phyloP scores from a whole-genome alignment of 2,329 filamentous ascomycete genomes.

The Zymoseptoria pseudotritici region DNA sequence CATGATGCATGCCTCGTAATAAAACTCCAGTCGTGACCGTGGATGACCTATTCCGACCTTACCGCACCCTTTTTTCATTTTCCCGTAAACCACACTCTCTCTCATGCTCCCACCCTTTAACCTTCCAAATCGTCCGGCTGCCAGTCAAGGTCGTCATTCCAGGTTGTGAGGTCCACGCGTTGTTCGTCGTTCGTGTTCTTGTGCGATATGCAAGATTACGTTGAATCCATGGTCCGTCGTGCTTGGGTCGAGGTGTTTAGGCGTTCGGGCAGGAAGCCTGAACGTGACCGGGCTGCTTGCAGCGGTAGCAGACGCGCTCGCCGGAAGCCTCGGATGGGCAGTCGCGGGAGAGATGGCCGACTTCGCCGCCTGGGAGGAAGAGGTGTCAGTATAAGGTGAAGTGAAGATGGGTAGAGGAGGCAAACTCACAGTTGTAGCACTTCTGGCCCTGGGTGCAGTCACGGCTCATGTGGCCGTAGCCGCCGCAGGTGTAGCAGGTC shows the following conservation, averaged over 20 bases:
- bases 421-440: slow-evolving; percentile 87
- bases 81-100: background rate
- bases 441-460: slow-evolving; percentile 99
- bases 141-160: slow-evolving; percentile 26
- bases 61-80: background rate
- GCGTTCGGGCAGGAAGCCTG: slow-evolving; percentile 83
- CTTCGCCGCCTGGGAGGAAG: slow-evolving; percentile 56
- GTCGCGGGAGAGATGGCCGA: slow-evolving; percentile 90
- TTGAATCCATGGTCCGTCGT: slow-evolving; percentile 15
- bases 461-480: slow-evolving; percentile 79
- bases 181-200: slow-evolving; percentile 1
- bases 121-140: slow-evolving; percentile 21
- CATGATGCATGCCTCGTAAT: background rate
- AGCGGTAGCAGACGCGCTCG: slow-evolving; percentile 99
- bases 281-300: slow-evolving; percentile 74
- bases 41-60: background rate
- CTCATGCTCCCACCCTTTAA: slow-evolving; percentile 3
- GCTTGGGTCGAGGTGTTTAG: slow-evolving; percentile 36
- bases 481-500: slow-evolving; percentile 98
- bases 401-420: slow-evolving; percentile 3
- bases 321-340: slow-evolving; percentile 85
- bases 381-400: slow-evolving; percentile 10
- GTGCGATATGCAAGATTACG: slow-evolving; percentile 16
- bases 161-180: slow-evolving; percentile 21
- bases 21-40: background rate